A percentile compares a stretch with the other conserved stretches of the same genome.
Evolutionary conservation across 352 stramenopile genomes (phyloP).

Genomic region (Thraustotheca clavata): DNA sequence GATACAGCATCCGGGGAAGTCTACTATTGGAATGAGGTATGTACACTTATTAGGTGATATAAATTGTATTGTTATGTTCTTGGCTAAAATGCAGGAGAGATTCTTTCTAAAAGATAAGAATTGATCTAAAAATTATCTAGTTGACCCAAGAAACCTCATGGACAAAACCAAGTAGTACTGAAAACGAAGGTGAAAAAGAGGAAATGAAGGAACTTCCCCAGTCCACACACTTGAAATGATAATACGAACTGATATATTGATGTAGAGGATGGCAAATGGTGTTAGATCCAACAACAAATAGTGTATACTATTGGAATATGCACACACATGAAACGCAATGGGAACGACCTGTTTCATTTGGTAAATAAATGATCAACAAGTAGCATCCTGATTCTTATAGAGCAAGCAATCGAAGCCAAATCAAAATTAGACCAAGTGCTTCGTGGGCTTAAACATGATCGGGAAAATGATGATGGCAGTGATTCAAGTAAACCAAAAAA

Average conservation of each 20-base stretch:
- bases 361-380: constrained; percentile 22
- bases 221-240: constrained; percentile 13
- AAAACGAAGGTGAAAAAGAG: not conserved
- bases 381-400: constrained; percentile 20
- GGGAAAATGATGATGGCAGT: not conserved
- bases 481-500: not conserved
- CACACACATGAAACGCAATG: constrained; percentile 69
- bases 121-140: constrained; percentile 24
- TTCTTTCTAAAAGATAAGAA: constrained; percentile 16
- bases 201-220: constrained; percentile 20
- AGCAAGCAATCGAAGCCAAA: constrained; percentile 47
- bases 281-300: constrained; percentile 37
- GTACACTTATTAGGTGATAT: not conserved
- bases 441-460: constrained; percentile 12
- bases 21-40: constrained; percentile 81
- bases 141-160: constrained; percentile 66
- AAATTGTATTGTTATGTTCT: too few relatives aligned
- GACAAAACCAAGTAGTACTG: constrained; percentile 33
- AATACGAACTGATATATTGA: constrained; percentile 15
- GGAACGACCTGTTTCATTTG: constrained; percentile 47
- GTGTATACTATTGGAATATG: constrained; percentile 68
- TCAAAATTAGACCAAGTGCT: constrained; percentile 51
- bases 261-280: constrained; percentile 61
- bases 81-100: too few relatives aligned
- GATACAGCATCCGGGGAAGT: constrained; percentile 42